Conservation (phyloP, 2,329 filamentous ascomycete genomes). For the Diaporthe citrichinensis region DNA sequence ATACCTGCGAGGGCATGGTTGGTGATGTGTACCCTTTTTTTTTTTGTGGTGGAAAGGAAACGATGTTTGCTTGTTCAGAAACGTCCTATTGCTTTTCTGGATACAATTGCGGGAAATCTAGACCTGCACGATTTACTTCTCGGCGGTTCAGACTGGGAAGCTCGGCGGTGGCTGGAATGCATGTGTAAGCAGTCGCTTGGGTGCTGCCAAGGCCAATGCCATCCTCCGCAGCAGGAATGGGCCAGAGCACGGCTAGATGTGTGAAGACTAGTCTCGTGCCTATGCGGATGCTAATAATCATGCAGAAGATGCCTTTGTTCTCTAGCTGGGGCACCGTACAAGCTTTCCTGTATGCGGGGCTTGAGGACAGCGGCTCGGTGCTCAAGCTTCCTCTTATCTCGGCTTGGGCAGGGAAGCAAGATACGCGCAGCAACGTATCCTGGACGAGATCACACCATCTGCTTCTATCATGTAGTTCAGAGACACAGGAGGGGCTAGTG, state of each 20-base stretch:
- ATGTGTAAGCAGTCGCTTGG: background rate
- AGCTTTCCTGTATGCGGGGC: conserved; percentile 6
- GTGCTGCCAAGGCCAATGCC: conserved; percentile 1
- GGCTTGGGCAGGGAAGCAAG: background rate
- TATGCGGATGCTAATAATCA: background rate
- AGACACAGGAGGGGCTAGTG: background rate
- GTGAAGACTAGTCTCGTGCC: background rate
- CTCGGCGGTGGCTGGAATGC: background rate
- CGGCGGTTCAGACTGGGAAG: background rate
- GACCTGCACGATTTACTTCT: background rate
- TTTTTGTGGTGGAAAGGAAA: background rate
- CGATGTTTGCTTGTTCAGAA: background rate
- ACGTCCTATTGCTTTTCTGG: background rate
- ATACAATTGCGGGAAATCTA: background rate
- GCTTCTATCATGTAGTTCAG: background rate
- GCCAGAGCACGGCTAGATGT: background rate
- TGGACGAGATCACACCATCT: background rate
- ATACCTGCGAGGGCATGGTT: no score
- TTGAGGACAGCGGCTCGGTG: background rate
- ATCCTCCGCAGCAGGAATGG: background rate
- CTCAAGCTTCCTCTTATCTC: background rate
- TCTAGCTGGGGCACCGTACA: background rate
- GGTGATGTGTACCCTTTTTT: no score
- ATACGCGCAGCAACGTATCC: background rate
- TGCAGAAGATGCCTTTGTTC: background rate